phyloP scores from a whole-genome alignment of 768 basidiomycete genomes.

The Floccularia luteovirens region DNA sequence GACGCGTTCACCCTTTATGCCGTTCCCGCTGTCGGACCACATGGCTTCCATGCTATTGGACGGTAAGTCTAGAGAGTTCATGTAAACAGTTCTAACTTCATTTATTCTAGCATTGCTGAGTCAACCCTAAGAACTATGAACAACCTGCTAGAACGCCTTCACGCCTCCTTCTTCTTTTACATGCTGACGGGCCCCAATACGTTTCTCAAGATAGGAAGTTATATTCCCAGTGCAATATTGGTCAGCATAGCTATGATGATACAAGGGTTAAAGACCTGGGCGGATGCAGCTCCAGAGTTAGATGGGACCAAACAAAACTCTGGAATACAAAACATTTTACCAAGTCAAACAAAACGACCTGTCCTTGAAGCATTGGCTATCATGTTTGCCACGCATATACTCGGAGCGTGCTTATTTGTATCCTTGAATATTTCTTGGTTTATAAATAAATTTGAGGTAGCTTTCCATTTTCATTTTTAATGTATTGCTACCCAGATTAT shows the following conservation, averaged over 20 bases:
- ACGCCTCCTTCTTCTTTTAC: constrained; percentile 98
- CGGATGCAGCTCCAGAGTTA: constrained; percentile 59
- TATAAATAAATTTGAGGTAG: constrained; percentile 30
- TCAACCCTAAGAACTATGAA: constrained; percentile 86
- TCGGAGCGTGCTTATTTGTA: constrained; percentile 46
- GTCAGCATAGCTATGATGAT: constrained; percentile 84
- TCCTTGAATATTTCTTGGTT: constrained; percentile 38
- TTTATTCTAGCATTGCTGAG: constrained; percentile 60
- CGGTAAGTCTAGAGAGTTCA: constrained; percentile 38
- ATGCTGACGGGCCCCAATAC: constrained; percentile 52
- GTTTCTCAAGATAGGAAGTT: constrained; percentile 88
- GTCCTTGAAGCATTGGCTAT: constrained; percentile 45
- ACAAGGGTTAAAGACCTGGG: constrained; percentile 71
- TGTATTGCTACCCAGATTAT: background rate
- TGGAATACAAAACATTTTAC: background rate
- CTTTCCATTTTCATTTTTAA: background rate
- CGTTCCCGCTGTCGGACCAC: constrained; percentile 81
- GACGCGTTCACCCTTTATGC: constrained; percentile 92
- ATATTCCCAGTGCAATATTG: constrained; percentile 81
- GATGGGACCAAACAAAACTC: constrained; percentile 18
- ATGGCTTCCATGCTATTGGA: constrained; percentile 92
- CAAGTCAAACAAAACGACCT: constrained; percentile 28
- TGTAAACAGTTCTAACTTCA: constrained; percentile 3
- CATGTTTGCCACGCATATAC: constrained; percentile 46
- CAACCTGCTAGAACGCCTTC: constrained; percentile 91